These are phyloP conservation scores for Fusarium duplospermum DNA, from an alignment of 2,329 filamentous ascomycete genomes.

Conservation along the genomic window DNA sequence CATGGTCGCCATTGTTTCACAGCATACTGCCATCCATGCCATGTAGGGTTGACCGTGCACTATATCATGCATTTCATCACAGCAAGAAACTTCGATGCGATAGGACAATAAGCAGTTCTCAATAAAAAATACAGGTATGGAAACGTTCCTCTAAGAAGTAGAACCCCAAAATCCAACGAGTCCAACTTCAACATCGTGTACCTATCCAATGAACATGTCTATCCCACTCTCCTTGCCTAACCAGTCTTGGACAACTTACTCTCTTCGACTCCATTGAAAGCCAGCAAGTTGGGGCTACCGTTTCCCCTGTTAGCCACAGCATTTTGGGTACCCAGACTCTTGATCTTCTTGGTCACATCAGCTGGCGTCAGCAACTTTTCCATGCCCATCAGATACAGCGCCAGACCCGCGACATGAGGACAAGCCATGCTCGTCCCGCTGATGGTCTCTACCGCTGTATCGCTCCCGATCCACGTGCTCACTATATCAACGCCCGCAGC, in stretches of 20 bases:
- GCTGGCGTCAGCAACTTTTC: conserved; percentile 54
- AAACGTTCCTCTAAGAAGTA: not conserved
- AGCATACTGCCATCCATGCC: not conserved
- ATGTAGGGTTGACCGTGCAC: not conserved
- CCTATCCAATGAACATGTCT: too few species aligned
- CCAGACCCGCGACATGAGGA: conserved; percentile 70
- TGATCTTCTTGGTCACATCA: conserved; percentile 55
- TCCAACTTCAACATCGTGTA: not conserved
- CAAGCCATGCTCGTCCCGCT: conserved; percentile 72
- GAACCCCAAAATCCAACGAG: not conserved
- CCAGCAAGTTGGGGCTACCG: conserved; percentile 58
- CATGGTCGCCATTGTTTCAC: not conserved
- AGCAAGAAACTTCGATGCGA: not conserved
- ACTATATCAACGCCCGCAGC: conserved; percentile 61
- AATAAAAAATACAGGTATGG: not conserved
- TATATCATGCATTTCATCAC: not conserved
- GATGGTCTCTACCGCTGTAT: conserved; percentile 57
- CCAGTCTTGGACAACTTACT: not conserved
- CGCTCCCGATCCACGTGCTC: conserved; percentile 59
- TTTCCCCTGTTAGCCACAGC: conserved; percentile 49
- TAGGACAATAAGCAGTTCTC: not conserved
- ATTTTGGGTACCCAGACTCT: conserved; percentile 54
- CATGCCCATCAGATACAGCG: conserved; percentile 60
- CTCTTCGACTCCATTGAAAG: conserved; percentile 56
- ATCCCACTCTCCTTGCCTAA: not conserved